Percentiles rank a stretch among this genome's conserved stretches.
Conservation (phyloP, 805 yeast species). For the Candida maris region DNA sequence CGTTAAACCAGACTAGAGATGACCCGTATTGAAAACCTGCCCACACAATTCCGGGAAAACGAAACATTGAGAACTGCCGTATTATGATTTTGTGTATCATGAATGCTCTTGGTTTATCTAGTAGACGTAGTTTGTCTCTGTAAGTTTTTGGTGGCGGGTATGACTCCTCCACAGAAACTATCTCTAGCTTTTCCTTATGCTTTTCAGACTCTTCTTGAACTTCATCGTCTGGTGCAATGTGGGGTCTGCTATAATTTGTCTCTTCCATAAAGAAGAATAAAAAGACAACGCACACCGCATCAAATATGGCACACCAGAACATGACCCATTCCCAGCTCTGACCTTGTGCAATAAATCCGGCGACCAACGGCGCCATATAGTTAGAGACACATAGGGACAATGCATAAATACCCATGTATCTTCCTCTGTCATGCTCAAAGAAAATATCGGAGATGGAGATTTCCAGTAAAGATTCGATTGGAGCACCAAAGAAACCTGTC, state of each 20-base stretch:
- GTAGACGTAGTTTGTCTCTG: constrained; percentile 40
- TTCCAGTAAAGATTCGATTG: constrained; percentile 46
- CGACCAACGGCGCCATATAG: constrained; percentile 54
- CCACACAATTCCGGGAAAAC: constrained; percentile 54
- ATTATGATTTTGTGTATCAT: constrained; percentile 22
- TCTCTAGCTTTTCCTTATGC: constrained; percentile 8
- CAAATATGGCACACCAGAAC: constrained; percentile 44
- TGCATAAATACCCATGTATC: constrained; percentile 45
- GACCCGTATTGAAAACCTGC: constrained; percentile 51
- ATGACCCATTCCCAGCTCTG: constrained; percentile 53
- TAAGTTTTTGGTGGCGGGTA: constrained; percentile 35
- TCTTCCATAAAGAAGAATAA: constrained; percentile 50
- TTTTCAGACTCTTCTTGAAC: constrained; percentile 15
- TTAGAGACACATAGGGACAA: constrained; percentile 52
- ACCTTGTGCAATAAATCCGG: constrained; percentile 50
- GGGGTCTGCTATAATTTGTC: constrained; percentile 41
- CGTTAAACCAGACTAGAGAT: constrained; percentile 43
- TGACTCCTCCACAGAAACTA: constrained; percentile 7
- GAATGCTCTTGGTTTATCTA: constrained; percentile 31
- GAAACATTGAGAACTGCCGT: constrained; percentile 38
- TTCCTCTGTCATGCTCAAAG: constrained; percentile 48
- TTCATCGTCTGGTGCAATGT: constrained; percentile 24
- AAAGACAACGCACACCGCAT: constrained; percentile 37
- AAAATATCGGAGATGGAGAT: constrained; percentile 45
- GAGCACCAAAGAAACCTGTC: constrained; percentile 31